phyloP scores from a whole-genome alignment of 805 yeast genomes.

The Cyberlindnera suaveolens region DNA sequence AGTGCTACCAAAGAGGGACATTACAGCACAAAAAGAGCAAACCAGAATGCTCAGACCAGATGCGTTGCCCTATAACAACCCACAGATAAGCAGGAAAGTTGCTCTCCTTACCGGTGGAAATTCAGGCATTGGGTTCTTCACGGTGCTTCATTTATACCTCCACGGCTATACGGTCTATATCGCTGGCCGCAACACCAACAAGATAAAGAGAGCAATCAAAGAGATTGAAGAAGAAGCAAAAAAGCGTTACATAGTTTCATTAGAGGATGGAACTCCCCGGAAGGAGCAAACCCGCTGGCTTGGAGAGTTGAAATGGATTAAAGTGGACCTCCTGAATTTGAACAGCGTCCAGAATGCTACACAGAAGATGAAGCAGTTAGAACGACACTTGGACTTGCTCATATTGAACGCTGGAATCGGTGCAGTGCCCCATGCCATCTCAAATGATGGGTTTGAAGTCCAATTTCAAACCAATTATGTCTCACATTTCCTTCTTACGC shows the following conservation, averaged over 20 bases:
- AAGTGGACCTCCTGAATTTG: constrained; percentile 45
- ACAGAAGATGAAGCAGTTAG: constrained; percentile 37
- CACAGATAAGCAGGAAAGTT: constrained; percentile 46
- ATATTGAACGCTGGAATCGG: constrained; percentile 78
- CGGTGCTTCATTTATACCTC: constrained; percentile 66
- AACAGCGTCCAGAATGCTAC: constrained; percentile 45
- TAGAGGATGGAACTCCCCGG: no score
- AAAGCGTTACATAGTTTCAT: constrained; percentile 6
- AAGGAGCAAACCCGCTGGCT: constrained; percentile 22
- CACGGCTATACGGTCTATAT: constrained; percentile 76
- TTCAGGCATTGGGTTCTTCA: constrained; percentile 74
- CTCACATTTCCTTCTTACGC: constrained; percentile 67
- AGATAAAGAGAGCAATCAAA: constrained; percentile 51
- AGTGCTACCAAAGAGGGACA: no score
- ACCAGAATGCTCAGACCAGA: constrained; percentile 28
- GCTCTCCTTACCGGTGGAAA: constrained; percentile 80
- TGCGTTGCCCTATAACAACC: constrained; percentile 55
- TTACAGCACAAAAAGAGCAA: no score
- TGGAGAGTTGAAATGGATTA: constrained; percentile 48
- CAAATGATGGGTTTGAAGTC: constrained; percentile 68
- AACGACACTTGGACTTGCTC: constrained; percentile 49
- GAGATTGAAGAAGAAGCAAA: constrained; percentile 51
- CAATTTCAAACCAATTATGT: constrained; percentile 77
- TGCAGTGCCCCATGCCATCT: constrained; percentile 62
- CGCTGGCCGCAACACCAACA: constrained; percentile 58